Conservation (phyloP, 2,329 filamentous ascomycete species). For the Fusarium sp. region DNA sequence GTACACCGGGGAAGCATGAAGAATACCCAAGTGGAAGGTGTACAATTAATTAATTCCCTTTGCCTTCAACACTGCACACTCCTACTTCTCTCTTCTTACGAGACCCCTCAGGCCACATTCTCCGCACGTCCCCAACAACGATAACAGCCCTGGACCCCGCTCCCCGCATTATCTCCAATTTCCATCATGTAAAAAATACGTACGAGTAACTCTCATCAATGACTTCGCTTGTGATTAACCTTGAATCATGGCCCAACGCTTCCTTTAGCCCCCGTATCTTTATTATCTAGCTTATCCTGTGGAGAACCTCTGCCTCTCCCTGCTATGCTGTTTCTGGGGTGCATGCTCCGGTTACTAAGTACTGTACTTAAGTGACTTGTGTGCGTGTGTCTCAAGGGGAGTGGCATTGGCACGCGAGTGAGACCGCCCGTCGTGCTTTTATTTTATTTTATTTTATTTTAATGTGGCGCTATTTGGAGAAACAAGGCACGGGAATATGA, state of each 20-base stretch:
- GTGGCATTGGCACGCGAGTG: not conserved
- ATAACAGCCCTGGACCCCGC: slow-evolving; percentile 20
- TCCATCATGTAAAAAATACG: slow-evolving; percentile 47
- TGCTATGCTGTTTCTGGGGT: slow-evolving; percentile 30
- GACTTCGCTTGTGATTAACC: slow-evolving; percentile 31
- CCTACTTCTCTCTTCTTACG: not conserved
- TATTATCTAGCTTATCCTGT: slow-evolving; percentile 26
- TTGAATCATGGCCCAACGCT: slow-evolving; percentile 15
- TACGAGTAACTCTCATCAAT: slow-evolving; percentile 36
- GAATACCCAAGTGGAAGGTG: slow-evolving; percentile 7
- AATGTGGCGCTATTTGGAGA: slow-evolving; percentile 13
- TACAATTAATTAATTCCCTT: not conserved
- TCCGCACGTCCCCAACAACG: slow-evolving; percentile 39
- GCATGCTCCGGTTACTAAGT: slow-evolving; percentile 34
- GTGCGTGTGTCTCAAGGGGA: not conserved
- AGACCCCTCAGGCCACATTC: slow-evolving; percentile 12
- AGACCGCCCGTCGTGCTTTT: not conserved
- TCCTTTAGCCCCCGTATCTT: slow-evolving; percentile 9
- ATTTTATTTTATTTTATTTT: not conserved
- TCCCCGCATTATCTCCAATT: slow-evolving; percentile 43
- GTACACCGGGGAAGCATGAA: not conserved
- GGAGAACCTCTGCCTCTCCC: not conserved
- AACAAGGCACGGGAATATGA: not conserved
- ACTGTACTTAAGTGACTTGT: slow-evolving; percentile 37
- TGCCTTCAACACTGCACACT: not conserved